phyloP scores from a whole-genome alignment of 164 flowering plant species.

The Magnolia changhungtana region DNA sequence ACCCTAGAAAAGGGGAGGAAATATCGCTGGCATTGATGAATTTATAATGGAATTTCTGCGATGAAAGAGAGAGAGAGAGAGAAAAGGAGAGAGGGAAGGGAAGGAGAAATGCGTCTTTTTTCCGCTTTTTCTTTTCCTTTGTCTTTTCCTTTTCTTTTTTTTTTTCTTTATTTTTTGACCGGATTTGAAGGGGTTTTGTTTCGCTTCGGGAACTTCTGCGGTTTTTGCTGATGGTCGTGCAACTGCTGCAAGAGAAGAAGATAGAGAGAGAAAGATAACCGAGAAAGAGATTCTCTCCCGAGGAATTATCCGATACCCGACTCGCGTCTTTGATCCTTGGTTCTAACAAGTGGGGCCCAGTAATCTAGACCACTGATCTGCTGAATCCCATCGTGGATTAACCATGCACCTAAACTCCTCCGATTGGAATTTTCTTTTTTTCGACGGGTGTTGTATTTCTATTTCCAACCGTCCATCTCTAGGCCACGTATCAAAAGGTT shows the following conservation, averaged over 20 bases:
- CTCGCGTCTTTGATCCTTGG: not conserved
- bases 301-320: no score
- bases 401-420: not conserved
- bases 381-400: no score
- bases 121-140: not conserved
- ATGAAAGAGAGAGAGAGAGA: not conserved
- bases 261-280: not conserved
- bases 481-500: no score
- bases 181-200: constrained; percentile 20
- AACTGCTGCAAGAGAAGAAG: constrained; percentile 6
- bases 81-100: not conserved
- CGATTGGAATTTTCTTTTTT: not conserved
- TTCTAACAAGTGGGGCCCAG: not conserved
- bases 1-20: constrained; percentile 5
- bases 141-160: constrained; percentile 4
- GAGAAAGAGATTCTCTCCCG: not conserved
- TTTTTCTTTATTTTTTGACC: constrained; percentile 4
- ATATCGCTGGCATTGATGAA: not conserved
- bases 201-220: constrained; percentile 12
- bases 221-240: constrained; percentile 15
- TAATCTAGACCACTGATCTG: no score
- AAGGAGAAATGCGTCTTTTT: constrained; percentile 6
- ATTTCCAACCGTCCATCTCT: no score
- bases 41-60: not conserved
- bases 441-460: not conserved